Base-by-base conservation (phyloP, 2,329 filamentous ascomycete species). In the Curvularia spicifera region DNA sequence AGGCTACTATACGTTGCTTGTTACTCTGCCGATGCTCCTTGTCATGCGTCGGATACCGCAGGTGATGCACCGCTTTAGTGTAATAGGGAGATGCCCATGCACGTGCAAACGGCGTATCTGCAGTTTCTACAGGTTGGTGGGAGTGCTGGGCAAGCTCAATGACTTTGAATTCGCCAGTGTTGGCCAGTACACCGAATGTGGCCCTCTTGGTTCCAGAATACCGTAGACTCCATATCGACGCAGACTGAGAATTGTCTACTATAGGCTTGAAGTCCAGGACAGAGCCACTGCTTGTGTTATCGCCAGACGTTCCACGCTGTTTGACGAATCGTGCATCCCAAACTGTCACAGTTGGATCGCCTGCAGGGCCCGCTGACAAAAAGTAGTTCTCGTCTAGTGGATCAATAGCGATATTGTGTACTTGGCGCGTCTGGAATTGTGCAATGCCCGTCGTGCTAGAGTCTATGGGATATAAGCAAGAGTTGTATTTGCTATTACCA, bases 341-440 rank as follows among this genome's bases (percentile, higher is more conserved):
- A 31, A 94, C 83, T 73, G 89, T 88, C 51, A 94, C 83, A 7
- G 87, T 87, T 0, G 91, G 89, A 49, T 91, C 88, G 57, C 91
- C 90, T 12, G 91, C 79, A 2, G 89, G 89, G 1, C 81, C 81
- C 13, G 90, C 91, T 1, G 91, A 93, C 1, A 91, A 88, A 78
- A 95, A 94, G 75, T 93, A 94, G 67, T 95, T 93, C 64, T 89
- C 87, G 67, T 96, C 90, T 22, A 87, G 81, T 59, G 90, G 91
- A 78, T 95, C 91, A 59, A 95, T 91, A 15, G 90, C 85, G 53
- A 95, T 78, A 61, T 88, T 88, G 69, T 88, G 84, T 8, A 89
- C 86, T 65, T 86, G 85, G 15, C 82, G 80, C 2, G 86, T 88
- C 2, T 82, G 78, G 51, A 79, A 79, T 48, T 82, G 80, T 20